Evolutionary conservation across 2,329 filamentous ascomycete genomes (phyloP), one percentile per base, ranked within the genome.

Genomic region (Emmonsiellopsis sp.): DNA sequence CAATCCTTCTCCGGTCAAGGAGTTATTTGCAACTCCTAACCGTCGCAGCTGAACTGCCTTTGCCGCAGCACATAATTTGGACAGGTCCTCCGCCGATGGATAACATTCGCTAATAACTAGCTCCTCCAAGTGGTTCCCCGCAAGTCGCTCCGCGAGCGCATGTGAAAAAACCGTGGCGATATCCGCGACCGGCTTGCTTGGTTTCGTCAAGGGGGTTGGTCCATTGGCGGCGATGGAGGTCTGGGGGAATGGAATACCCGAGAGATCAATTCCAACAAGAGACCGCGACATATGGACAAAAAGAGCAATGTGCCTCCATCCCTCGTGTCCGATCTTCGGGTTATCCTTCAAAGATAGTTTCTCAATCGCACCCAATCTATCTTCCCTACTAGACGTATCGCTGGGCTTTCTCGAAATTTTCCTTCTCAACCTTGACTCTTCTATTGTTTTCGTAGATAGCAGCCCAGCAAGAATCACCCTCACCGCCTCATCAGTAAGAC

Each of bases 231-330:
- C 40, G 42, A 64, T 49, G 31, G 62, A 59, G 3, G 65, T 61
- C 44, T 74, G 72, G 2, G 88, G 90, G 58, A 97, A 92, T 2
- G 82, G 80, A 55, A 95, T 85, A 63, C 88, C 86, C 0, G 91
- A 95, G 32, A 97, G 68, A 67, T 98, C 93, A 27, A 97, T 80
- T 5, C 81, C 86, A 67, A 90, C 91, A 53, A 98, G 76, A 1
- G 90, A 90, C 57, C 84, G 85, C 61, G 88, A 95, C 75, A 96
- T 85, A 70, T 95, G 88, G 51, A 95, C 77, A 66, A 97, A 98
- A 6, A 95, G 75, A 42, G 86, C 86, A 54, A 97, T 84, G 65
- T 97, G 84, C 62, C 86, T 90, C 93, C 93, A 98, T 13, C 92
- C 93, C 58, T 94, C 86, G 0, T 78, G 76, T 0, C 88, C 87